Evolutionary conservation across 2,329 filamentous ascomycete genomes (phyloP).

Genomic region (Fonsecaea erecta): DNA sequence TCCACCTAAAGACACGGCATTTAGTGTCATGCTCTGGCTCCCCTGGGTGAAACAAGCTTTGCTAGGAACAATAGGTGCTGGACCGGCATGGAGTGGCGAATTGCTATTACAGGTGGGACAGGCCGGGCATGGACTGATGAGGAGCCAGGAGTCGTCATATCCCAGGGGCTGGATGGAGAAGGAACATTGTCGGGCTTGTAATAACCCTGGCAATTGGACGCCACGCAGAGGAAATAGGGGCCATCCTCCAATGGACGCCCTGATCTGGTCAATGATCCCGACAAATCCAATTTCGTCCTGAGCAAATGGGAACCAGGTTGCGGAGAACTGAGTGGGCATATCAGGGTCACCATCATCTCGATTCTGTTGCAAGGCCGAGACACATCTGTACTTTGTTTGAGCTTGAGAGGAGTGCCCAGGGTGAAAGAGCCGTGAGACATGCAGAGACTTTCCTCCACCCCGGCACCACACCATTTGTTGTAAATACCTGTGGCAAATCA

Average conservation of each 20-base stretch:
- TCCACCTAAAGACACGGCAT: background rate
- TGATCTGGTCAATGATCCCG: constrained; percentile 14
- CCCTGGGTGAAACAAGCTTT: constrained; percentile 23
- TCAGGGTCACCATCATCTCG: constrained; percentile 7
- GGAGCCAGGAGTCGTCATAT: constrained; percentile 1
- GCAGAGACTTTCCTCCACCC: constrained; percentile 21
- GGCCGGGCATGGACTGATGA: background rate
- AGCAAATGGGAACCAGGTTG: constrained; percentile 17
- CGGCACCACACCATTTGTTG: constrained; percentile 23
- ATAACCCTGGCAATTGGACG: constrained; percentile 2
- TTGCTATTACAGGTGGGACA: constrained; percentile 31
- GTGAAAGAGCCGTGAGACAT: constrained; percentile 37
- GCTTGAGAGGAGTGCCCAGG: constrained; percentile 21
- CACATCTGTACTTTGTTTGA: constrained; percentile 20
- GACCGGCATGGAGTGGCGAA: constrained; percentile 26
- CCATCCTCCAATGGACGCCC: constrained; percentile 12
- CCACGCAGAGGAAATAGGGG: constrained; percentile 8
- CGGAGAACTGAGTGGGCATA: constrained; percentile 12
- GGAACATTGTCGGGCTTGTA: background rate
- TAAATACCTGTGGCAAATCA: constrained; percentile 28
- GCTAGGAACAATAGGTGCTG: constrained; percentile 24
- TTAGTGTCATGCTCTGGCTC: background rate
- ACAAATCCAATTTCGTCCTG: constrained; percentile 23
- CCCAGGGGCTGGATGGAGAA: background rate
- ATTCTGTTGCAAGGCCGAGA: constrained; percentile 14